phyloP scores from a whole-genome alignment of 352 stramenopile genomes.

The Globisporangium paddicum region DNA sequence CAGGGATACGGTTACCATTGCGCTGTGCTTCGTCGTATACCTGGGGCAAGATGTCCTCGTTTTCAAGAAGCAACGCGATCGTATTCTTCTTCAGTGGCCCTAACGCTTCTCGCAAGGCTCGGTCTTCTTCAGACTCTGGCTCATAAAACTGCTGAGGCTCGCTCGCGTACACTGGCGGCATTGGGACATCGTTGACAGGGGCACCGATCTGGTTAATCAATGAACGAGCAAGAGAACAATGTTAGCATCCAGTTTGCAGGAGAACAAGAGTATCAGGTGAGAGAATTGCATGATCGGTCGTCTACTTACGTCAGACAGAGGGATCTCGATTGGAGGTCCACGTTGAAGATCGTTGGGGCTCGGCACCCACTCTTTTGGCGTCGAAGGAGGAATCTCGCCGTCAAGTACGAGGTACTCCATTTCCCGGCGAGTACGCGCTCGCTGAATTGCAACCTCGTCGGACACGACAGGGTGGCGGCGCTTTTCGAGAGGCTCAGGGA shows the following conservation, averaged over 20 bases:
- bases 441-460: conserved; percentile 63
- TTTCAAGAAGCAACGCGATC: conserved; percentile 66
- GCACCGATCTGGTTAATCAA: conserved; percentile 7
- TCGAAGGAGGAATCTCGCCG: conserved; percentile 68
- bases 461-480: conserved; percentile 33
- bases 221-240: background rate
- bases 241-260: background rate
- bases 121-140: conserved; percentile 47
- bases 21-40: conserved; percentile 80
- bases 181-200: conserved; percentile 1
- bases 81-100: conserved; percentile 69
- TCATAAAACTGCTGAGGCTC: conserved; percentile 15
- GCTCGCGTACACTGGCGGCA: background rate
- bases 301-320: conserved; percentile 53
- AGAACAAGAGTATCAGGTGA: background rate
- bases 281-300: background rate
- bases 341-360: conserved; percentile 53
- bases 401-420: conserved; percentile 83
- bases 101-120: conserved; percentile 55
- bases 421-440: conserved; percentile 62
- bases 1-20: conserved; percentile 68
- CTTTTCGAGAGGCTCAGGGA: conserved; percentile 50
- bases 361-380: conserved; percentile 76
- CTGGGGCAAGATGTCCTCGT: conserved; percentile 68
- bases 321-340: conserved; percentile 52